Percentiles rank a stretch among this genome's conserved stretches.
Conservation (phyloP, 371 early-diverging fungal species). For the Rhizomucor miehei region DNA sequence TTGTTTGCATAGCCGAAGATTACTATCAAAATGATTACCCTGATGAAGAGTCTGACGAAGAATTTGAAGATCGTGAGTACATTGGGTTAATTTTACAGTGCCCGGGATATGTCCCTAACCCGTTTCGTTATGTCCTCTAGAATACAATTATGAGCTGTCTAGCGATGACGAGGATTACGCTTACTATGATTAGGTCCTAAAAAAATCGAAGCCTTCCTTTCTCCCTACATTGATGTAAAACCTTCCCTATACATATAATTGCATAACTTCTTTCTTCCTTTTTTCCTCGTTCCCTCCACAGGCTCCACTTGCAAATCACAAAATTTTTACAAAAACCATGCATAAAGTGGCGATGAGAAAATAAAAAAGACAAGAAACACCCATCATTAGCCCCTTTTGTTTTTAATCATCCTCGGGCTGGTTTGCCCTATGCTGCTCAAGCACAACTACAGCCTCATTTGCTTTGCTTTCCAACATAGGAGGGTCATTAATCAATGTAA, state of each 20-base stretch:
- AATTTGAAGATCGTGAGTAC: conserved; percentile 42
- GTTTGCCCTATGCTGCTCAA: conserved; percentile 20
- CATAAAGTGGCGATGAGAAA: neutral
- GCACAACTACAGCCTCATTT: conserved; percentile 25
- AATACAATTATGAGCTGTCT: conserved; percentile 21
- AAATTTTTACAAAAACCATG: no score
- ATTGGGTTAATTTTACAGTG: neutral
- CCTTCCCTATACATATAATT: no score
- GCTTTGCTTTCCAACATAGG: conserved; percentile 54
- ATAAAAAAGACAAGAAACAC: neutral
- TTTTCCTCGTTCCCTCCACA: no score
- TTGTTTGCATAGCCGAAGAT: conserved; percentile 51
- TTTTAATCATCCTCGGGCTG: conserved; percentile 1
- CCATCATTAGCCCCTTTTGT: neutral
- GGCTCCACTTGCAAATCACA: no score
- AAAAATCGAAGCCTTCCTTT: no score
- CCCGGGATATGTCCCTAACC: neutral
- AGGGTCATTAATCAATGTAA: conserved; percentile 79
- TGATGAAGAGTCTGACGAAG: conserved; percentile 53
- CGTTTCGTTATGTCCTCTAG: conserved; percentile 5
- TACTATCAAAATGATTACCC: conserved; percentile 65
- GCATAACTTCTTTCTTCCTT: no score
- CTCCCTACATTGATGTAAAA: no score
- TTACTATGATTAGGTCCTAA: neutral
- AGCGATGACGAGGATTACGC: conserved; percentile 35